Conservation (phyloP, 2,329 filamentous ascomycete species). For the Arthrobotrys sphaeroides region DNA sequence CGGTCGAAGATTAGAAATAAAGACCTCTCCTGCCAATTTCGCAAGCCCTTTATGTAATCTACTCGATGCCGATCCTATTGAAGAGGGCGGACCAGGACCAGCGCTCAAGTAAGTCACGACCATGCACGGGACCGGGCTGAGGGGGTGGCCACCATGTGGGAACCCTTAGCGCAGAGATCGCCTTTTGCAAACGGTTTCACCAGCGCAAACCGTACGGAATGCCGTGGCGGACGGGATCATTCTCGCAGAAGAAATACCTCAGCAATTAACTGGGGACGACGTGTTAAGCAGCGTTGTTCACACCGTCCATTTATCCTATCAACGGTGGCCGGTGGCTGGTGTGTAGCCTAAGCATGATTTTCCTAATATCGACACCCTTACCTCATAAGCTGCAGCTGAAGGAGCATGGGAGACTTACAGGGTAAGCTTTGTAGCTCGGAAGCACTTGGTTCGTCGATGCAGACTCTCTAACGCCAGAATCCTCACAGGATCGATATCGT, state of each 20-base stretch:
- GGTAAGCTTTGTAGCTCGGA: not conserved
- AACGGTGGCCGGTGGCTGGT: not conserved
- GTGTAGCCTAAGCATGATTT: not conserved
- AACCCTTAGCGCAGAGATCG: conserved; percentile 41
- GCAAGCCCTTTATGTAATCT: not conserved
- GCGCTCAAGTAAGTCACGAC: not conserved
- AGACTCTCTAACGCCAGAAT: not conserved
- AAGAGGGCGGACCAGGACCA: not conserved
- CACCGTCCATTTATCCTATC: not conserved
- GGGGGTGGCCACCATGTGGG: conserved; percentile 29
- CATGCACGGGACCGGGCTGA: conserved; percentile 41
- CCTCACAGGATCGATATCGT: no score
- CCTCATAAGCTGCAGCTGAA: conserved; percentile 8
- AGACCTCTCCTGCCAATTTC: conserved; percentile 8
- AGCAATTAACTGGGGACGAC: conserved; percentile 1
- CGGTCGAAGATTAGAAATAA: conserved; percentile 12
- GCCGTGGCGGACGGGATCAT: not conserved
- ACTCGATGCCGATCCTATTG: conserved; percentile 17
- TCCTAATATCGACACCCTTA: not conserved
- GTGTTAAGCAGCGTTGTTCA: not conserved
- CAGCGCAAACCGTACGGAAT: not conserved
- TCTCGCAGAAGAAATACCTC: conserved; percentile 8
- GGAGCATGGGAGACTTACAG: not conserved
- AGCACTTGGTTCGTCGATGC: not conserved
- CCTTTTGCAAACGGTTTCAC: conserved; percentile 37